Percentiles rank a stretch among this genome's conserved stretches.
Evolutionary conservation across 2,329 filamentous ascomycete genomes (phyloP).

Genomic region (Lachnellula arida): DNA sequence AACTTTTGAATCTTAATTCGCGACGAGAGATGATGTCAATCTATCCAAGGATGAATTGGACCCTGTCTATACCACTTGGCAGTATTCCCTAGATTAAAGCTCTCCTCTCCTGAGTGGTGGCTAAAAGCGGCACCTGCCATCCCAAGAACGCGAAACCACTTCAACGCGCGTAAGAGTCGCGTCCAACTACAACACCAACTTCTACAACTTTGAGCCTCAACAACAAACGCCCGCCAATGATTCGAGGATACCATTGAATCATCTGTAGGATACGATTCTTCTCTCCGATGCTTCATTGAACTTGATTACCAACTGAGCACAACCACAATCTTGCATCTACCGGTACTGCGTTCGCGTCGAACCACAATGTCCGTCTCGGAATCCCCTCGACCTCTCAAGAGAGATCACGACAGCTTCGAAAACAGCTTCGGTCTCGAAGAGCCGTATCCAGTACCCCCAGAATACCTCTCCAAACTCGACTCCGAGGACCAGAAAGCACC

Average conservation of each 20-base stretch:
- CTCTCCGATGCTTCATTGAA: neutral
- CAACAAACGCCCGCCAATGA: slow-evolving; percentile 4
- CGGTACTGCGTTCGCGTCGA: too few species aligned
- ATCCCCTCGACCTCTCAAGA: slow-evolving; percentile 5
- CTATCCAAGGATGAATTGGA: too few species aligned
- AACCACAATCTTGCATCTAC: too few species aligned
- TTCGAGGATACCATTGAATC: neutral
- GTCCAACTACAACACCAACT: slow-evolving; percentile 4
- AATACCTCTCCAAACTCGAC: slow-evolving; percentile 1
- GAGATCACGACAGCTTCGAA: slow-evolving; percentile 16
- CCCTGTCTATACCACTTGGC: too few species aligned
- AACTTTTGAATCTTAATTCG: too few species aligned
- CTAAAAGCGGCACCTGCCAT: neutral
- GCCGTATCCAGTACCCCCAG: slow-evolving; percentile 9
- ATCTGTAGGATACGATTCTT: neutral
- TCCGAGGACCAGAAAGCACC: neutral
- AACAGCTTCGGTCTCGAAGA: slow-evolving; percentile 13
- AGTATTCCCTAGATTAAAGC: too few species aligned
- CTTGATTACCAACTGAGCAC: neutral
- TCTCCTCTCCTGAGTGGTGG: neutral
- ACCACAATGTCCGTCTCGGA: slow-evolving; percentile 2
- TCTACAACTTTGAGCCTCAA: slow-evolving; percentile 4
- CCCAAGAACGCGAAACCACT: slow-evolving; percentile 15
- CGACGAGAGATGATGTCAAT: too few species aligned
- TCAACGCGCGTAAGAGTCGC: slow-evolving; percentile 7